Conservation (phyloP, 768 basidiomycete species). For the Pleurotus pulmonarius region DNA sequence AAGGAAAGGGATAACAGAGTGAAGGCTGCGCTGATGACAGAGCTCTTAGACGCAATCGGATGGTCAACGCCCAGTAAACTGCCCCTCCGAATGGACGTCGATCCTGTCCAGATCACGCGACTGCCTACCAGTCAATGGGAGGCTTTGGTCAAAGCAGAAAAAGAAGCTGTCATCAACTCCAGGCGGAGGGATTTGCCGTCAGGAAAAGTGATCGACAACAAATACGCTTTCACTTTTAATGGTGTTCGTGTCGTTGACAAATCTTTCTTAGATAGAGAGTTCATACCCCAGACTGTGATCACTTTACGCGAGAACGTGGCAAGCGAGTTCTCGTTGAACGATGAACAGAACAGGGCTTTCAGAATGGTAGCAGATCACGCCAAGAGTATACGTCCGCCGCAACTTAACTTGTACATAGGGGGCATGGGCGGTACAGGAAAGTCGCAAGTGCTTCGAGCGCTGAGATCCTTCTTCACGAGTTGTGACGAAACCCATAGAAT, state of each 20-base stretch:
- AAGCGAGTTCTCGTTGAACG: constrained; percentile 9
- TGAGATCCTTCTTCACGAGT: constrained; percentile 10
- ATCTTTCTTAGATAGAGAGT: constrained; percentile 17
- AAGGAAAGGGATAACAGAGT: background rate
- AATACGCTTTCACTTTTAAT: background rate
- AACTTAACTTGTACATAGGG: constrained; percentile 15
- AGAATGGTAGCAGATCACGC: constrained; percentile 18
- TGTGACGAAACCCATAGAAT: constrained; percentile 13
- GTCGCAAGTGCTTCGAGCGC: constrained; percentile 12
- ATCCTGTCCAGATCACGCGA: too few species aligned
- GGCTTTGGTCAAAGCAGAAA: background rate
- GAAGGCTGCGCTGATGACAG: background rate
- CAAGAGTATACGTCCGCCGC: background rate
- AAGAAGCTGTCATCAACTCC: background rate
- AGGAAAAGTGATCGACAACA: background rate
- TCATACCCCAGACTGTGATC: background rate
- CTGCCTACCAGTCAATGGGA: too few species aligned
- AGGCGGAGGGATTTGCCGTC: background rate
- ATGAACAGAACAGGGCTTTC: constrained; percentile 21
- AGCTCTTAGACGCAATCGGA: background rate
- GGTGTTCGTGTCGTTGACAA: constrained; percentile 17
- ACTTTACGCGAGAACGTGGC: background rate
- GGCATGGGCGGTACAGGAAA: constrained; percentile 18
- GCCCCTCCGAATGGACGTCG: too few species aligned
- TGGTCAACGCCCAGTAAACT: too few species aligned